Evolutionary conservation across 129 eudicot genomes (phyloP).

Genomic region (Flaveria bidentis): DNA sequence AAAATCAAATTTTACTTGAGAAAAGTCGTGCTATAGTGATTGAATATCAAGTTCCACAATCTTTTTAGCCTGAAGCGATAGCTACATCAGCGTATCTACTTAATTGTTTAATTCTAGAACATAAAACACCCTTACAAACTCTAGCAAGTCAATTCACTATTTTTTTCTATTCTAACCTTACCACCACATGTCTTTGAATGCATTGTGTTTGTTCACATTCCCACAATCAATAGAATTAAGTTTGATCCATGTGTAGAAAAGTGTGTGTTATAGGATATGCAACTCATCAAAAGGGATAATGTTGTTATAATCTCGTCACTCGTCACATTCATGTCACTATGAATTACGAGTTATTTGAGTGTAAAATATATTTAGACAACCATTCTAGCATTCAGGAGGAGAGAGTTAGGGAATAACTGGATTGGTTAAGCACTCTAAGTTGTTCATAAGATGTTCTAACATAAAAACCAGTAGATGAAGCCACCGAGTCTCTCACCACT

Average conservation of each 20-base stretch:
- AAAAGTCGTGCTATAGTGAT: too few relatives aligned
- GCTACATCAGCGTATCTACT: too few relatives aligned
- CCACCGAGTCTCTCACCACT: conserved; percentile 5
- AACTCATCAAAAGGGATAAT: neutral
- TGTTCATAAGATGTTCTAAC: neutral
- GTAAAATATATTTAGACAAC: neutral
- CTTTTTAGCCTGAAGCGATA: too few relatives aligned
- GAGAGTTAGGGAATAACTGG: neutral
- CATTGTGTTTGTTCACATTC: too few relatives aligned
- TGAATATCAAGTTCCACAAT: too few relatives aligned
- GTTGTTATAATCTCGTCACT: neutral
- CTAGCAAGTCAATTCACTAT: too few relatives aligned
- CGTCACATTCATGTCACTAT: neutral
- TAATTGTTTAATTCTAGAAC: too few relatives aligned
- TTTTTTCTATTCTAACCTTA: too few relatives aligned
- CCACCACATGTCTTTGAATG: too few relatives aligned
- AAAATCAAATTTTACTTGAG: too few relatives aligned
- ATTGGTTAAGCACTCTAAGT: conserved; percentile 6
- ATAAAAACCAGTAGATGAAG: neutral
- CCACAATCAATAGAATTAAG: neutral
- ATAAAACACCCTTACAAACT: too few relatives aligned
- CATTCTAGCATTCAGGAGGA: neutral
- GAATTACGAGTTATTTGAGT: neutral
- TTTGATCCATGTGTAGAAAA: neutral
- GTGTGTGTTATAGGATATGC: conserved; percentile 10